Evolutionary conservation across 192 early-diverging fungal species (phyloP), one percentile per base, ranked within the genome.

Genomic region (Martensiomyces pterosporus): DNA sequence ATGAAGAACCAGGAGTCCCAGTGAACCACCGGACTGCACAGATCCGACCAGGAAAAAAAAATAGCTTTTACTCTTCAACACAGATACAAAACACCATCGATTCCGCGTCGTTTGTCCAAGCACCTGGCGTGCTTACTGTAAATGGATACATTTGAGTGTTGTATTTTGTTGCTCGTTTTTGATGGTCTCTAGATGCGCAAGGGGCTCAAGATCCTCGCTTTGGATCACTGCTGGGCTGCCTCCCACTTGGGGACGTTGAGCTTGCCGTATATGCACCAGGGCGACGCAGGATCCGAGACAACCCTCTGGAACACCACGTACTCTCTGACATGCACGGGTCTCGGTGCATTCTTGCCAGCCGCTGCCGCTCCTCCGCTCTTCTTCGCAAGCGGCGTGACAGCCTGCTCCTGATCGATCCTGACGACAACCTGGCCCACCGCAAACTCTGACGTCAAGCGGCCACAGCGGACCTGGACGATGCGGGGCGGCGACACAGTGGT

Each of bases 231-330:
- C 19, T 39, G 34, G 10, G 17, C 45, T 37, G 34, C 25, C 33
- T 71, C 67, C 67, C 67, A 71, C 32, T 47, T 47, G 13, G 68
- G 68, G 9, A 64, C 61, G 12, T 58, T 26, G 25, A 83, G 55
- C 63, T 84, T 84, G 47, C 83, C 83, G 46, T 81, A 81, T 27
- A 88, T 79, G 35, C 41, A 55, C 85, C 85, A 88, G 29, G 74
- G 76, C 18, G 79, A 79, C 4, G 61, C 57, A n/a, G 67, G 63
- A 33, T 86, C 80, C 2, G 74, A 62, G 23, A 88, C 63, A 10
- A 73, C 55, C 24, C 82, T 60, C 55, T 86, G 85, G 59, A 85
- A 82, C 3, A 86, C 84, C 38, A 86, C 60, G 48, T 85, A 87
- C 55, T 86, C 82, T 2, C 68, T 44, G n/a, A 87, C 76, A 49